Base-by-base conservation (phyloP, 2,329 filamentous ascomycete species). In the Triangularia verruculosa region DNA sequence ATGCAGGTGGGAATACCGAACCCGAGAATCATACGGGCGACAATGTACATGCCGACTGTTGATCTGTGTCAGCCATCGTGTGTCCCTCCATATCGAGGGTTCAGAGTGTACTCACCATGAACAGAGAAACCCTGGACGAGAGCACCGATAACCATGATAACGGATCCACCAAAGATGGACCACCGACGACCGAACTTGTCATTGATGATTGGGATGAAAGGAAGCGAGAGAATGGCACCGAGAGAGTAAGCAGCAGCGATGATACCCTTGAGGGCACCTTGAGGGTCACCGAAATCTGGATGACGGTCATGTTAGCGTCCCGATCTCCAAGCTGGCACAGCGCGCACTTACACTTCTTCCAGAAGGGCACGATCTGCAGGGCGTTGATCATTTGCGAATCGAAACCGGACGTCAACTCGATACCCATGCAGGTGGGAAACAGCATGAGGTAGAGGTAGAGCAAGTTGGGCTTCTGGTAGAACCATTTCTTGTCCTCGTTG, bases 1-100 rank as follows among this genome's bases (percentile, higher is more conserved):
- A 87, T 87, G 66, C 81, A 83, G 55, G 82, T 83, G 0, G 82
- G 81, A 63, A 87, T 86, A 53, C 86, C 85, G 59, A 86, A 83
- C 53, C 86, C 86, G 27, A 88, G 78, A 24, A 88, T 76, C 68
- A 86, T 80, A 70, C 86, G 83, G 32, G 85, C 81, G 51, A 85
- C 74, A 64, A 87, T 81, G 71, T 86, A 88, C 83, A 87, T 87
- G 66, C 62, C 77, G 20, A 74, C 74, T 74, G n/a, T 51, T 53
- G 27, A 4, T 9, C n/a, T 20, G 13, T 25, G 28, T 12, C n/a
- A 52, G 43, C 25, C 39, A 15, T 43, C 8, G 30, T 63, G n/a
- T 47, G n/a, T n/a, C n/a, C n/a, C n/a, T n/a, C n/a, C n/a, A n/a
- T 47, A 4, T 47, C 17, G 39, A 8, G 2, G 9, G 39, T 4